phyloP scores from a whole-genome alignment of 345 rosid genomes.

The Acer campestre region DNA sequence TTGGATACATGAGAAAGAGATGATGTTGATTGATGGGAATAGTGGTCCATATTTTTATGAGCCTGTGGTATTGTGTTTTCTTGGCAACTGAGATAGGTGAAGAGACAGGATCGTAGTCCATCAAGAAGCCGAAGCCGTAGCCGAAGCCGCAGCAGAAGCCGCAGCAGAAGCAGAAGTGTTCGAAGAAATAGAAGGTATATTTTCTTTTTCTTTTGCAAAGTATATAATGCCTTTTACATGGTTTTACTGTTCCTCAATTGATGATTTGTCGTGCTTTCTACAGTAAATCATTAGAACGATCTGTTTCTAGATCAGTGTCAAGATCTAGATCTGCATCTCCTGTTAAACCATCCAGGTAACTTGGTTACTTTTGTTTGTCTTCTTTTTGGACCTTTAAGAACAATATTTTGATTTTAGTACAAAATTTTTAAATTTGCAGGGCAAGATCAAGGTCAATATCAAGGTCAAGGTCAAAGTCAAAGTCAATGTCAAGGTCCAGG shows the following conservation, averaged over 20 bases:
- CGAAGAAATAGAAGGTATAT: constrained; percentile 60
- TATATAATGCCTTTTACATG: not conserved
- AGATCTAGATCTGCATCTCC: constrained; percentile 80
- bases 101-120: constrained; percentile 56
- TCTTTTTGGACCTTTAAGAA: not conserved
- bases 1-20: not conserved
- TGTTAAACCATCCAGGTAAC: constrained; percentile 55
- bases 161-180: constrained; percentile 53
- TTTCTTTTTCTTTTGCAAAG: not conserved
- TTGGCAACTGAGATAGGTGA: constrained; percentile 52
- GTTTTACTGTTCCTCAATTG: not conserved
- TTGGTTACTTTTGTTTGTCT: not conserved
- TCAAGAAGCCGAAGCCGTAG: constrained; percentile 75
- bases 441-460: not conserved
- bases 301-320: constrained; percentile 59
- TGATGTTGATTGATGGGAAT: not conserved
- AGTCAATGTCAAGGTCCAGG: not conserved
- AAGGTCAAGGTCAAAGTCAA: not conserved
- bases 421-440: not conserved
- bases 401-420: not conserved
- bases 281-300: constrained; percentile 63
- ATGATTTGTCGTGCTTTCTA: not conserved
- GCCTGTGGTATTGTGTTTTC: not conserved
- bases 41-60: constrained; percentile 5
- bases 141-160: constrained; percentile 49